Conservation (phyloP, 352 stramenopile species). For the Phytophthora chlamydospora region DNA sequence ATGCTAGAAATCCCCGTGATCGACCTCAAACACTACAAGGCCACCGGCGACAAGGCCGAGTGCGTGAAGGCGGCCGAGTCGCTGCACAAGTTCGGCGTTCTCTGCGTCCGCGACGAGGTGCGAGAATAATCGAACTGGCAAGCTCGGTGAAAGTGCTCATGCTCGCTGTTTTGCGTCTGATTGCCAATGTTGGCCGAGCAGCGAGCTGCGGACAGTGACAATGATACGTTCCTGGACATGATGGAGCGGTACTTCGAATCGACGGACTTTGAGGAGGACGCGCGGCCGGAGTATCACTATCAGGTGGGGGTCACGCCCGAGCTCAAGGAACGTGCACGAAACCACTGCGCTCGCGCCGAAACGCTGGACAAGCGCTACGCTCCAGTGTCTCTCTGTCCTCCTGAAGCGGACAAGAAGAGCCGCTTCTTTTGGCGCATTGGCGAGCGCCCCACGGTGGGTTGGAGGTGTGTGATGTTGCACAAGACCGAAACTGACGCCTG, state of each 20-base stretch:
- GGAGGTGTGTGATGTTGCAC: background rate
- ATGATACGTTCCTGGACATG: slow-evolving; percentile 91
- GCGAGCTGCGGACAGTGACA: slow-evolving; percentile 75
- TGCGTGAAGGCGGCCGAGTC: slow-evolving; percentile 81
- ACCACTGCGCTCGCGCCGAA: slow-evolving; percentile 81
- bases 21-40: slow-evolving; percentile 83
- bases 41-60: slow-evolving; percentile 65
- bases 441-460: slow-evolving; percentile 53
- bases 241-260: slow-evolving; percentile 94
- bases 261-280: slow-evolving; percentile 89
- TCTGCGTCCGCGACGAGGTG: slow-evolving; percentile 84
- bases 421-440: slow-evolving; percentile 95
- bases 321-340: slow-evolving; percentile 81
- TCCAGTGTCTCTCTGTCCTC: slow-evolving; percentile 87
- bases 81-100: slow-evolving; percentile 85
- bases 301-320: slow-evolving; percentile 92
- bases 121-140: background rate
- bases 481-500: slow-evolving; percentile 3
- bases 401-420: slow-evolving; percentile 93
- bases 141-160: too few species aligned
- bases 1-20: slow-evolving; percentile 87
- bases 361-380: slow-evolving; percentile 58
- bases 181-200: slow-evolving; percentile 4
- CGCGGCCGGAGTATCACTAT: slow-evolving; percentile 88
- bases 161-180: slow-evolving; percentile 2